Percentiles rank a stretch among this genome's conserved stretches.
phyloP scores from a whole-genome alignment of 2,329 filamentous ascomycete species.

The Penicillium griseofulvum region DNA sequence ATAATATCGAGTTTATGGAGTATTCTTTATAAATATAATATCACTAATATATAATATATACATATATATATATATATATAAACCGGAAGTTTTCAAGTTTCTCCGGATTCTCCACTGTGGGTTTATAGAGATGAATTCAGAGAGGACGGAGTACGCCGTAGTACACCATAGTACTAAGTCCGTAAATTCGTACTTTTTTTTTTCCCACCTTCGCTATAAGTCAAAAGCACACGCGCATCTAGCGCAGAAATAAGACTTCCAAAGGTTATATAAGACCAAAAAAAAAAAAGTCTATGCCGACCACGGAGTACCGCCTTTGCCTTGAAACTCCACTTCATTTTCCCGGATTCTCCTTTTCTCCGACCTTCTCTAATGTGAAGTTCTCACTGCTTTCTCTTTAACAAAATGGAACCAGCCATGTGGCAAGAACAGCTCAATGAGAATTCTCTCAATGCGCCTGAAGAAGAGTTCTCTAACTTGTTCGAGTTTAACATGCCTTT shows the following conservation, averaged over 20 bases:
- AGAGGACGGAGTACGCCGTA: not conserved
- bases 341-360: conserved; percentile 1
- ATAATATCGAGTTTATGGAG: no score
- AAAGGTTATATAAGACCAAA: no score
- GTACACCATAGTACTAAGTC: not conserved
- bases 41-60: no score
- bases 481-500: conserved; percentile 51
- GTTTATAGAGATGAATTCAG: not conserved
- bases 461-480: conserved; percentile 51
- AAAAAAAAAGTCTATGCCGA: not conserved
- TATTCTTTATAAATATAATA: no score
- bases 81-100: not conserved
- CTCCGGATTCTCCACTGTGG: not conserved
- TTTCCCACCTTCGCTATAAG: not conserved
- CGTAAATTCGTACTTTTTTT: not conserved
- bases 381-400: no score
- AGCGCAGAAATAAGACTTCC: conserved; percentile 10
- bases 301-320: conserved; percentile 14
- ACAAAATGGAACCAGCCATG: conserved; percentile 39
- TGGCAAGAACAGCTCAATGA: conserved; percentile 43
- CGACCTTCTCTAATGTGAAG: not conserved
- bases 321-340: conserved; percentile 10
- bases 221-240: conserved; percentile 11
- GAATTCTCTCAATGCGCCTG: conserved; percentile 38
- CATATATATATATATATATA: no score